These are phyloP conservation scores for Bryum argenteum DNA, from an alignment of 225 moss, liverwort and hornwort genomes.

Conservation along the genomic window DNA sequence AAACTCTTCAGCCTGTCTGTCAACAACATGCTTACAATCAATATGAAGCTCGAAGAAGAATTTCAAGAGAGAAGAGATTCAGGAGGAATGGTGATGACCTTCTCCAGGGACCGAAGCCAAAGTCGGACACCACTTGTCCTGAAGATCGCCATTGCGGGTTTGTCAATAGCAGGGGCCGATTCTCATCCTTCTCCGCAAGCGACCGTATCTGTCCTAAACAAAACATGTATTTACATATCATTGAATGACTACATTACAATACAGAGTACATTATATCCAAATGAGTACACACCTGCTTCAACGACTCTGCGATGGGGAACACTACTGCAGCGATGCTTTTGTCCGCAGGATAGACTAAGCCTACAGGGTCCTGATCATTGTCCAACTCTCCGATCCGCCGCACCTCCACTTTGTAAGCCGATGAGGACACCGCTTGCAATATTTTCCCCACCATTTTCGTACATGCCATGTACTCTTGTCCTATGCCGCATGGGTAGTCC, in stretches of 20 bases:
- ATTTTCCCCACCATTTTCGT: constrained; percentile 76
- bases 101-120: constrained; percentile 98
- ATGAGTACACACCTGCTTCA: constrained; percentile 70
- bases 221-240: no score
- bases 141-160: constrained; percentile 94
- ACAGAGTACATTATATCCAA: no score
- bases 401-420: constrained; percentile 56
- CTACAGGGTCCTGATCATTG: constrained; percentile 95
- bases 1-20: constrained; percentile 95
- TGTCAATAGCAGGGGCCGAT: constrained; percentile 67
- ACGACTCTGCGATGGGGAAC: constrained; percentile 87
- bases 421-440: constrained; percentile 43
- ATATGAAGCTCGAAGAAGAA: constrained; percentile 9
- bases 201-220: constrained; percentile 67
- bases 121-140: constrained; percentile 91
- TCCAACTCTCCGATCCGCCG: constrained; percentile 88
- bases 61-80: no score
- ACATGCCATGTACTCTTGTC: constrained; percentile 77
- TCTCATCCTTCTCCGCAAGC: constrained; percentile 76
- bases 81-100: constrained; percentile 46
- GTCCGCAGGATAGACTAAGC: constrained; percentile 76
- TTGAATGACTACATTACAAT: no score
- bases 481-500: constrained; percentile 92
- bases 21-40: constrained; percentile 40
- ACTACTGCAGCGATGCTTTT: constrained; percentile 86